Conservation (phyloP, 2,329 filamentous ascomycete genomes). For the Cladophialophora exuberans region DNA sequence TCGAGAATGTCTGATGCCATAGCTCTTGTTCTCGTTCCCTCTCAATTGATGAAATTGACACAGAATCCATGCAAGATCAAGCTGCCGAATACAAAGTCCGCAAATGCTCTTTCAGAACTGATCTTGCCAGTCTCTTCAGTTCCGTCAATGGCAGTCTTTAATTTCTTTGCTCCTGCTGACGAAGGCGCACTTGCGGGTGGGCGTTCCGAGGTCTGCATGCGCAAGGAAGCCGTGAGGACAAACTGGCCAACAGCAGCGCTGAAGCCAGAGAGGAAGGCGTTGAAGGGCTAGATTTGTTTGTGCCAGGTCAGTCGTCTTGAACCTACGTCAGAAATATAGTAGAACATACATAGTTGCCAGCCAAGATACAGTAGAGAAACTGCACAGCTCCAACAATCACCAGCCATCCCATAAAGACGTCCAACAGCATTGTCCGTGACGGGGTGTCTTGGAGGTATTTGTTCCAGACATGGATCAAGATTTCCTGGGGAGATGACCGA, state of each 20-base stretch:
- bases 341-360: constrained; percentile 85
- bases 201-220: constrained; percentile 79
- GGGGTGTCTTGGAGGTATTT: constrained; percentile 81
- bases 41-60: constrained; percentile 97
- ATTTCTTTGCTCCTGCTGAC: constrained; percentile 65
- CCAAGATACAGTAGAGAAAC: constrained; percentile 89
- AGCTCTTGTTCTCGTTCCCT: neutral
- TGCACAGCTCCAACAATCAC: constrained; percentile 85
- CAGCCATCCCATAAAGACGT: constrained; percentile 87
- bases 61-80: constrained; percentile 98
- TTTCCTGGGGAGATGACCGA: constrained; percentile 54
- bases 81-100: constrained; percentile 93
- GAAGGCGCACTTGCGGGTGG: constrained; percentile 30
- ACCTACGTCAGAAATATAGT: neutral
- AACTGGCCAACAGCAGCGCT: constrained; percentile 94
- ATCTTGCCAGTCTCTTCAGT: constrained; percentile 36
- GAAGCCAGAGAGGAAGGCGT: constrained; percentile 96
- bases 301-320: neutral
- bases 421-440: constrained; percentile 88
- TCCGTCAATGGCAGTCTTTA: constrained; percentile 38
- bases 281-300: constrained; percentile 81
- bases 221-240: constrained; percentile 85
- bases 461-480: constrained; percentile 71
- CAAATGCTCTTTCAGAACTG: constrained; percentile 75
- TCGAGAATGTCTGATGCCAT: no score